Evolutionary conservation across 306 rosid species (phyloP).

Genomic region (Prinsepia uniflora): DNA sequence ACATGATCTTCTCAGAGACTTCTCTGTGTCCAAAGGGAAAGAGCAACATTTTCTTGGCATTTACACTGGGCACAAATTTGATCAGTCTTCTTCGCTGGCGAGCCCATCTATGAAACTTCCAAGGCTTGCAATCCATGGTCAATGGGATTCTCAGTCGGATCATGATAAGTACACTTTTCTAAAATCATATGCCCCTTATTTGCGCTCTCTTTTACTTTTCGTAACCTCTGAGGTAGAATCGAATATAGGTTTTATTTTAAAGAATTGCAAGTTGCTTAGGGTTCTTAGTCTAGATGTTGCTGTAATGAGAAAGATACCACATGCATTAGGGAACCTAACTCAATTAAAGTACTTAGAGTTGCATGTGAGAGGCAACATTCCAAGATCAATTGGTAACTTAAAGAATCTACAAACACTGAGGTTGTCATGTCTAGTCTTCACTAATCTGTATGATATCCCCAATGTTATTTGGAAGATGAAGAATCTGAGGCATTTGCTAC

Average conservation of each 20-base stretch:
- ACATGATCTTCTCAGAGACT: constrained; percentile 12
- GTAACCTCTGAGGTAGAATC: fast-evolving
- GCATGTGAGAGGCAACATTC: too few relatives aligned
- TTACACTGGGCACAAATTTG: too few relatives aligned
- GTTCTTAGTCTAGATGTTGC: neutral
- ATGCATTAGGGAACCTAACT: neutral
- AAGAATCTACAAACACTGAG: neutral
- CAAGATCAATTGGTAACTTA: neutral
- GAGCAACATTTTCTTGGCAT: neutral
- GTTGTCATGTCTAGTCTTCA: too few relatives aligned
- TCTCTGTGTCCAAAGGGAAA: neutral
- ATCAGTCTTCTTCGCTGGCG: neutral
- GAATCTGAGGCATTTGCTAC: neutral
- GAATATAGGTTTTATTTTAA: neutral
- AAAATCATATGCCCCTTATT: neutral
- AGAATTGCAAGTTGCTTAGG: neutral
- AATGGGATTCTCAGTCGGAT: too few relatives aligned
- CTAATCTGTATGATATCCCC: neutral
- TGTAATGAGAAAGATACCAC: fast-evolving
- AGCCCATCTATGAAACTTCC: neutral
- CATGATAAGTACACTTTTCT: neutral
- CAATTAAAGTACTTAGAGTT: neutral
- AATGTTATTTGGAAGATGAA: neutral
- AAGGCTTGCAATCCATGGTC: constrained; percentile 2
- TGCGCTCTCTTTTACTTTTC: neutral